Conservation (phyloP, 352 stramenopile species). For the Plasmopara halstedii region DNA sequence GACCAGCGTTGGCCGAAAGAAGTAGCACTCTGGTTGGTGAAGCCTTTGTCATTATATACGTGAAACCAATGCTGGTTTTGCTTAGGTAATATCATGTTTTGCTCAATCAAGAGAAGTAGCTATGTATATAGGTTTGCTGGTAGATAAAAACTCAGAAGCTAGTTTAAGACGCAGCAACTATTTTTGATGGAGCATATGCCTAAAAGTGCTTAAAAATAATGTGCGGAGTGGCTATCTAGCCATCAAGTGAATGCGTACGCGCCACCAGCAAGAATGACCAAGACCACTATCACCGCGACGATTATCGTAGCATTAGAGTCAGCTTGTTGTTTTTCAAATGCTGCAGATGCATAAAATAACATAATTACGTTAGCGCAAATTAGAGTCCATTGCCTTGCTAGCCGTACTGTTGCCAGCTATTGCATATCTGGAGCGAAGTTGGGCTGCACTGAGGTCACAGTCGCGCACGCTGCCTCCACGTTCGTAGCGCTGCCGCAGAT, state of each 20-base stretch:
- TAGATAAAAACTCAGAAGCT: too few species aligned
- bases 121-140: too few species aligned
- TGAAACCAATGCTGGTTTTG: too few species aligned
- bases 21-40: too few species aligned
- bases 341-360: slow-evolving; percentile 12
- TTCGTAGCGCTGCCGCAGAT: slow-evolving; percentile 69
- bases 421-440: slow-evolving; percentile 70
- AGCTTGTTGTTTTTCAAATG: slow-evolving; percentile 62
- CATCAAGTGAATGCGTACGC: slow-evolving; percentile 39
- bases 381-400: background rate
- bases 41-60: too few species aligned
- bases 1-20: too few species aligned
- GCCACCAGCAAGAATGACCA: slow-evolving; percentile 39
- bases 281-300: slow-evolving; percentile 35
- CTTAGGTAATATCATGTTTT: too few species aligned
- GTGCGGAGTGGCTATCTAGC: too few species aligned
- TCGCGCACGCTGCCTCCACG: slow-evolving; percentile 65
- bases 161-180: too few species aligned
- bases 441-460: slow-evolving; percentile 66
- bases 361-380: background rate
- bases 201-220: slow-evolving; percentile 15
- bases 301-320: slow-evolving; percentile 40
- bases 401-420: slow-evolving; percentile 76
- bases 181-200: too few species aligned
- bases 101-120: too few species aligned